phyloP scores from a whole-genome alignment of 441 rosid species.

The Mallotus repandus region DNA sequence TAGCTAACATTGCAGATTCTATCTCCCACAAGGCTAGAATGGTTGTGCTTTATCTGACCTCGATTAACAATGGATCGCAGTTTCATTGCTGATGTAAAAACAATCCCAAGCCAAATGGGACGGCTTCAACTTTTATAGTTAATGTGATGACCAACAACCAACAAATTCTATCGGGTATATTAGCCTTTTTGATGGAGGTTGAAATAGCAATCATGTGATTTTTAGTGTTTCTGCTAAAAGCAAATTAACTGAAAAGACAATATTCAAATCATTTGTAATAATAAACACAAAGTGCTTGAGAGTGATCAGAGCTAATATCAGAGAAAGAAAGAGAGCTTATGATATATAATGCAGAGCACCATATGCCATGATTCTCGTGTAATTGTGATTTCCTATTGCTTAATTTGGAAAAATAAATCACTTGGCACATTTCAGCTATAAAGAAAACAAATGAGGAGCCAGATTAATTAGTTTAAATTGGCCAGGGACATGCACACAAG shows the following conservation, averaged over 20 bases:
- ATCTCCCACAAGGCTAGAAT: slow-evolving; percentile 40
- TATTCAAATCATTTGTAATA: too few relatives aligned
- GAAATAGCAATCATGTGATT: too few relatives aligned
- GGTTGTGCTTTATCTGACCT: neutral
- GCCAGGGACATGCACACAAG: neutral
- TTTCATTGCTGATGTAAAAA: neutral
- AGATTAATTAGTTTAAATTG: too few relatives aligned
- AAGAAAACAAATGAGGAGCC: neutral
- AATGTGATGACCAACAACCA: neutral
- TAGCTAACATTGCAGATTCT: slow-evolving; percentile 68
- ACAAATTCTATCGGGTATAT: neutral
- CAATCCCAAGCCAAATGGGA: too few relatives aligned
- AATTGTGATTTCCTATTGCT: neutral
- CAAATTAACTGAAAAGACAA: too few relatives aligned
- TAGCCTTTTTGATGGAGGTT: neutral
- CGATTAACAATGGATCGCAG: too few relatives aligned
- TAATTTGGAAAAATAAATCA: neutral
- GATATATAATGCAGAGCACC: neutral
- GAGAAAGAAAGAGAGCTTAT: neutral
- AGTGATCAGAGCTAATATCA: too few relatives aligned
- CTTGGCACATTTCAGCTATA: too few relatives aligned
- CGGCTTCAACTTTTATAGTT: neutral
- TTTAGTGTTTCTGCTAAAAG: too few relatives aligned
- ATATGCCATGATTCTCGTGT: too few relatives aligned
- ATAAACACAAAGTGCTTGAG: too few relatives aligned